These are phyloP conservation scores for Cicer yamashitae DNA, from an alignment of 306 rosid species.

Conservation along the genomic window DNA sequence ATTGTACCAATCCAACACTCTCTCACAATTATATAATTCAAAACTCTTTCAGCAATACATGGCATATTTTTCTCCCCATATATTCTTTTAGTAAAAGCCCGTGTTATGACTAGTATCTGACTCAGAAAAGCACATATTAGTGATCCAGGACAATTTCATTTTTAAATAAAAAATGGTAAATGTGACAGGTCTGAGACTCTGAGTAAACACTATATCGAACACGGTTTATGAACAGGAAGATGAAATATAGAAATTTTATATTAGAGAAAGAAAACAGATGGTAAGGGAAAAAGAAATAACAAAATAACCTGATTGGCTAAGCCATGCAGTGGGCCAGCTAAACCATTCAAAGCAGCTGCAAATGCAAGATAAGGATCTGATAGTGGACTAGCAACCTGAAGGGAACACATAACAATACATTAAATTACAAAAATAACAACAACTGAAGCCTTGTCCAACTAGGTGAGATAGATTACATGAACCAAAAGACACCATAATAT, in stretches of 20 bases:
- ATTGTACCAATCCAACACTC: slow-evolving; percentile 26
- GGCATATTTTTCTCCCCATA: background rate
- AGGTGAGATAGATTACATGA: background rate
- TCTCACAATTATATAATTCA: slow-evolving; percentile 11
- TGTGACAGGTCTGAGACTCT: slow-evolving; percentile 18
- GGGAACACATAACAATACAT: slow-evolving; percentile 41
- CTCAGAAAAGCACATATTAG: slow-evolving; percentile 4
- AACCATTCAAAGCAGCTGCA: slow-evolving; percentile 96
- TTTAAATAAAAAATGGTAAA: background rate
- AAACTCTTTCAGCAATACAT: slow-evolving; percentile 1
- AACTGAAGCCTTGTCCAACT: background rate
- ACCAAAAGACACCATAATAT: background rate
- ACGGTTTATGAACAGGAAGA: slow-evolving; percentile 37
- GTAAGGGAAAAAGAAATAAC: slow-evolving; percentile 22
- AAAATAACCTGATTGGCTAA: slow-evolving; percentile 95
- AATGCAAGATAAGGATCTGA: slow-evolving; percentile 97
- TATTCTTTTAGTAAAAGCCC: background rate
- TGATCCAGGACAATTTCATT: slow-evolving; percentile 14
- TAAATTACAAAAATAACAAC: slow-evolving; percentile 9
- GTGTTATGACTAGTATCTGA: background rate
- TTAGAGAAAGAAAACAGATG: slow-evolving; percentile 10
- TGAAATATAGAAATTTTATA: background rate
- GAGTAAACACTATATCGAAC: slow-evolving; percentile 18
- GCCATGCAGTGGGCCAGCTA: slow-evolving; percentile 99
- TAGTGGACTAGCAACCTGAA: slow-evolving; percentile 92